phyloP scores from a whole-genome alignment of 2,329 filamentous ascomycete species.

The Alternaria panax region DNA sequence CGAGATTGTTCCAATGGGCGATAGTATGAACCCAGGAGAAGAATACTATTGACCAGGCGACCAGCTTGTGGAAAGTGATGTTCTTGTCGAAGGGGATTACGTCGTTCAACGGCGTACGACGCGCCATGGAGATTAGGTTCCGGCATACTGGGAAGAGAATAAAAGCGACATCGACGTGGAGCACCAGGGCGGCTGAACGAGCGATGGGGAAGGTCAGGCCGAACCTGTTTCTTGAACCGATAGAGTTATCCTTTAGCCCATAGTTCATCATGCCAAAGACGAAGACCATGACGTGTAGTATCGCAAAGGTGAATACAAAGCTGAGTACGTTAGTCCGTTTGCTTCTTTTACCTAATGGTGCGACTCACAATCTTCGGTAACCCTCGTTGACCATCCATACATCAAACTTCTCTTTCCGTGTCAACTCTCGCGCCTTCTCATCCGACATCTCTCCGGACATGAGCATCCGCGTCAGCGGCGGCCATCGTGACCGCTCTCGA shows the following conservation, averaged over 20 bases:
- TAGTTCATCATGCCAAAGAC: constrained; percentile 83
- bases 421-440: constrained; percentile 73
- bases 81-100: constrained; percentile 91
- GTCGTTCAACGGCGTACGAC: constrained; percentile 82
- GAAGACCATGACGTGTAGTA: constrained; percentile 78
- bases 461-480: constrained; percentile 81
- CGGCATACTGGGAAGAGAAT: constrained; percentile 83
- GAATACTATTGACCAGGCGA: constrained; percentile 87
- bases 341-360: neutral
- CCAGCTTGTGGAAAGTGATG: constrained; percentile 85
- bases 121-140: constrained; percentile 80
- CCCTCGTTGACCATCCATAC: constrained; percentile 92
- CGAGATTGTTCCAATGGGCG: constrained; percentile 88
- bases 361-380: constrained; percentile 76
- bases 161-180: constrained; percentile 83
- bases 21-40: constrained; percentile 88
- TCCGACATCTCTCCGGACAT: constrained; percentile 83
- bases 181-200: constrained; percentile 74
- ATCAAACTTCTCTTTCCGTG: constrained; percentile 75
- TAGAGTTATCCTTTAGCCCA: constrained; percentile 75
- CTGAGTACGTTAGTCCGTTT: constrained; percentile 55
- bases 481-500: constrained; percentile 78
- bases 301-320: constrained; percentile 77
- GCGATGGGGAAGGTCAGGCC: constrained; percentile 80
- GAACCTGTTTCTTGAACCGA: constrained; percentile 70